Evolutionary conservation across 2,329 filamentous ascomycete genomes (phyloP), one percentile per base, ranked within the genome.

Genomic region (Aureobasidium sp.): DNA sequence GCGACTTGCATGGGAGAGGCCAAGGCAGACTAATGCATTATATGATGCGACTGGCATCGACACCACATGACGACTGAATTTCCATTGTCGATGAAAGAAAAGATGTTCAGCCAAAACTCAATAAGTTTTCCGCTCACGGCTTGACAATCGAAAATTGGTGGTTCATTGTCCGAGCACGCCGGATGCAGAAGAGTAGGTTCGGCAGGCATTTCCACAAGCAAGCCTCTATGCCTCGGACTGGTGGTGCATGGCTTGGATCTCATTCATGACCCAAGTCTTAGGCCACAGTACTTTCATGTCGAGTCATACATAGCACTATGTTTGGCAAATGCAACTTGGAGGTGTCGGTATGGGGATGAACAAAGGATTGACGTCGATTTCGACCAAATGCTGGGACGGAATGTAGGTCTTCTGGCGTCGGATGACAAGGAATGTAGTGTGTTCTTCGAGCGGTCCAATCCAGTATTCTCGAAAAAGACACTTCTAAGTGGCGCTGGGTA

Each of bases 151-250:
- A 44, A 14, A 36, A 5, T 3, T 14, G 42, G 31, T 25, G 8
- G 42, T 58, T 48, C 55, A 58, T 58, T 58, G 55, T 58, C 48
- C 31, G 22, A 42, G n/a, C 5, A 22, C 42, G 42, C 55, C 55
- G 55, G 11, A 58, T 58, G 42, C 42, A 36, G 25, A 36, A 25
- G 15, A 6, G 25, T 17, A 15, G 31, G 9, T 9, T n/a, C 51
- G 51, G 51, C 37, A 55, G 37, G n/a, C 37, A 55, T 55, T 55
- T 29, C 51, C 51, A 29, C 22, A 31, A 53, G 12, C 22, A 31
- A 42, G 37, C 49, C 49, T 27, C n/a, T 15, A 7, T 9, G 14
- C 20, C 36, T 48, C 7, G 7, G 25, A n/a, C 5, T 14, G 7
- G 15, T n/a, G 29, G 3, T 48, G 25, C 45, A 29, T 29, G 2